Base-by-base conservation (phyloP, 768 basidiomycete species). In the Mycena haematopus region DNA sequence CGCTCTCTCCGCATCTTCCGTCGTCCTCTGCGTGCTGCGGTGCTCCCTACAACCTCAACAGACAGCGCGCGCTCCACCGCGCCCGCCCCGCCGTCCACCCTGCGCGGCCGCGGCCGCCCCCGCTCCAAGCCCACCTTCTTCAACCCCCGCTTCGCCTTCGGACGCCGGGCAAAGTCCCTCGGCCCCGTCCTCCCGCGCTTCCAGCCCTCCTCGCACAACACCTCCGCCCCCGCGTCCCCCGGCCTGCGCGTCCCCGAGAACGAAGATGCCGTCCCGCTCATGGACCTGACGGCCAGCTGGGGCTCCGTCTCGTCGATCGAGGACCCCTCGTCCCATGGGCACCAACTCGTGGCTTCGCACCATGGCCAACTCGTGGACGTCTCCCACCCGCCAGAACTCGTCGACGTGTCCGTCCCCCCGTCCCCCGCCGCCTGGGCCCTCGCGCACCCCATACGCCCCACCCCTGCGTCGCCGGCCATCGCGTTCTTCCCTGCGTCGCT, bases 351-450 rank as follows among this genome's bases (percentile, higher is more conserved):
- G 7, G 14, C 17, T 53, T 36, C 22, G n/a, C 45, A 61, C 31
- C 22, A 22, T 21, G 31, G 10, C 9, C 22, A 6, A 29, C 62
- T 63, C 14, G 31, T 58, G 33, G 62, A 63, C 56, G 36, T 54
- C 25, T 49, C 35, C 21, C 42, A 49, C 21, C 15, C 52, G 3
- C 8, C 15, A 22, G 56, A 53, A 45, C 52, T 63, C 29, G 40
- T 63, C 7, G 62, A 63, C 57, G 57, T 59, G 27, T 63, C 62
- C 31, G 57, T 63, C 35, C 62, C 62, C 36, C 62, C 62, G 3
- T 63, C 62, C 1, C 62, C 62, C 46, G 56, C 62, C 31, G 56
- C 57, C 0, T 63, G 62, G 57, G 57, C 62, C 9, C 46, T n/a
- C 9, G 56, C 62, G 24, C 62, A 63, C 29, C 62, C 36, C 29